These are phyloP conservation scores for Chrysosporium queenslandicum DNA, from an alignment of 2,329 filamentous ascomycete species.

Conservation along the genomic window DNA sequence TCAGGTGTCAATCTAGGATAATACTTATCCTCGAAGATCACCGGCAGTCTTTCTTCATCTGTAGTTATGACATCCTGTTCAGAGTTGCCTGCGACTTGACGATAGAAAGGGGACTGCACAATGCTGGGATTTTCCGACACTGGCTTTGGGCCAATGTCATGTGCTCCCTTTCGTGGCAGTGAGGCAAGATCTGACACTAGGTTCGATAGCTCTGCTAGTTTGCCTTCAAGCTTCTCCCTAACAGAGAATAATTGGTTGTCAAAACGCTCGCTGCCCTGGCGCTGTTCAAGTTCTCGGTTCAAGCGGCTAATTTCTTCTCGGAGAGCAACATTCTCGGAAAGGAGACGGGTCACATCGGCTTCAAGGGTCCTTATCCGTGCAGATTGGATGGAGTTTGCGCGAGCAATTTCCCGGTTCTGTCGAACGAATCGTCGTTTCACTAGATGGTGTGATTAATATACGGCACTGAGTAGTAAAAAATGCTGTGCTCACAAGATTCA, in stretches of 20 bases:
- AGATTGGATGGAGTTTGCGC: constrained; percentile 54
- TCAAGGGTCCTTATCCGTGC: constrained; percentile 55
- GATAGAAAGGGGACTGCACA: not conserved
- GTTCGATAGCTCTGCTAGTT: constrained; percentile 46
- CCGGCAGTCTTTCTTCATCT: constrained; percentile 41
- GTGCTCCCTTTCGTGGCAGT: constrained; percentile 23
- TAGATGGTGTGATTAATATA: constrained; percentile 21
- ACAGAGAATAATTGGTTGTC: constrained; percentile 42
- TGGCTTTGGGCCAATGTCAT: not conserved
- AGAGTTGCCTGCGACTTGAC: not conserved
- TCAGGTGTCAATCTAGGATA: constrained; percentile 49
- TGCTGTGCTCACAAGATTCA: constrained; percentile 38
- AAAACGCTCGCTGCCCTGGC: constrained; percentile 36
- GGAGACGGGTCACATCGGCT: constrained; percentile 50
- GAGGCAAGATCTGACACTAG: constrained; percentile 47
- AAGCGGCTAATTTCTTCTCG: constrained; percentile 50
- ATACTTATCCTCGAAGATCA: constrained; percentile 50
- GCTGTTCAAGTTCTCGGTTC: constrained; percentile 45
- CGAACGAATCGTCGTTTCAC: constrained; percentile 56
- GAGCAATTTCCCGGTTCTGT: constrained; percentile 57
- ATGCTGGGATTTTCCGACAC: not conserved
- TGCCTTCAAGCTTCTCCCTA: constrained; percentile 46
- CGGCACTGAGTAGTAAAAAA: not conserved
- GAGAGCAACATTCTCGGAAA: constrained; percentile 51
- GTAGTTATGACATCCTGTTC: constrained; percentile 11